Evolutionary conservation across 495 filamentous ascomycete genomes (phyloP), one percentile per base, ranked within the genome.

Genomic region (Trichocladium antarcticum): DNA sequence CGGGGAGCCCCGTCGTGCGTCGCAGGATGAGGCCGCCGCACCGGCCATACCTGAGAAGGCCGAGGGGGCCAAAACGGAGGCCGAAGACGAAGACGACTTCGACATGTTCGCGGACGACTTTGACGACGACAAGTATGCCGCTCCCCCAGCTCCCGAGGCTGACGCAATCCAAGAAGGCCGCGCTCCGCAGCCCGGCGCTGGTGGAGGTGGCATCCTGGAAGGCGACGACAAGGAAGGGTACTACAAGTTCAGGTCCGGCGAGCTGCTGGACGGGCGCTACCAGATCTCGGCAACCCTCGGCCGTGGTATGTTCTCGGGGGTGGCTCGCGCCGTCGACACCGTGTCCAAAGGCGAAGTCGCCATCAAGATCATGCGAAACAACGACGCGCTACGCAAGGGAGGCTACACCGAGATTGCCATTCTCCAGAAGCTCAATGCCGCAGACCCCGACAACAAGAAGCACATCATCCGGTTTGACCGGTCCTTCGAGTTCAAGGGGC

Each of bases 31-130:
- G 48, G 9, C 36, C 15, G 34, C 38, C 57, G 35, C 22, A 8
- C 37, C 57, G 59, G 17, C 55, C 46, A 29, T 45, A 40, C 36
- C 55, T 44, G 46, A 62, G 62, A 45, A 53, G 36, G 42, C 73
- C 62, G 48, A 55, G 57, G 17, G 19, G 4, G 62, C 16, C 53
- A 57, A 57, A 49, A 65, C 53, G 58, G 73, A 45, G 43, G 76
- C 79, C 47, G 77, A 69, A 31, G 71, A 74, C 14, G 73, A 78
- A 31, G 77, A 79, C 37, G 78, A 86, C 11, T 89, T 89, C 65
- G 93, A 98, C 63, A 98, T 97, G 90, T 97, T 97, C 64, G 87
- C 86, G 15, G 86, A 92, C 36, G 85, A 88, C 45, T 85, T 87
- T 49, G 84, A 84, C 44, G 84, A 84, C 44, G 85, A 93, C 50